Evolutionary conservation across 179 eudicot species (phyloP).

Genomic region (Silene coronaria): DNA sequence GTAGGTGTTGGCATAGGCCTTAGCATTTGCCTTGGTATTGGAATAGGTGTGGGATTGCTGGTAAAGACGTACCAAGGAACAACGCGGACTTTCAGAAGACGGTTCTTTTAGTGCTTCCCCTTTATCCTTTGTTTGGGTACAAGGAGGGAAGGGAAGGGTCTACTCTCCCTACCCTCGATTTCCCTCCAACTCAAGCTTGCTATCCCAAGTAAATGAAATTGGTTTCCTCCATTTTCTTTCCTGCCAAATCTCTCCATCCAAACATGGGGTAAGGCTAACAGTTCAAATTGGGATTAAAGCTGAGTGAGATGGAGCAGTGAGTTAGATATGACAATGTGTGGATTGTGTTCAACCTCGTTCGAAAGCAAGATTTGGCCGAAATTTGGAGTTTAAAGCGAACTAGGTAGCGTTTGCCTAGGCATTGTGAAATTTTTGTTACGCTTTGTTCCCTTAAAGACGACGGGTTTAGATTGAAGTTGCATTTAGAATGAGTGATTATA

Average conservation of each 20-base stretch:
- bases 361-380: slow-evolving; percentile 15
- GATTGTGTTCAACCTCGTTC: slow-evolving; percentile 4
- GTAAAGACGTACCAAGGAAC: slow-evolving; percentile 76
- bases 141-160: background rate
- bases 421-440: slow-evolving; percentile 10
- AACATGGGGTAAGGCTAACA: background rate
- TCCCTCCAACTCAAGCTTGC: background rate
- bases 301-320: background rate
- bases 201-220: background rate
- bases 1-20: slow-evolving; percentile 98
- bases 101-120: slow-evolving; percentile 36
- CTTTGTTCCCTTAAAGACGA: background rate
- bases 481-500: background rate
- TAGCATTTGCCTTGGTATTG: slow-evolving; percentile 83
- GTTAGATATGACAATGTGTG: slow-evolving; percentile 7
- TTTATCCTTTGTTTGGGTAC: background rate
- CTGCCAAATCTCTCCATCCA: too few relatives aligned
- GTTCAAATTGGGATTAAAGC: background rate
- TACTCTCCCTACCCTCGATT: background rate
- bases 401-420: slow-evolving; percentile 16
- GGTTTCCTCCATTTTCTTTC: too few relatives aligned
- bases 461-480: background rate
- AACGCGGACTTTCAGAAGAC: slow-evolving; percentile 64
- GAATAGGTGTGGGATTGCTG: slow-evolving; percentile 82
- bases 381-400: slow-evolving; percentile 4